Evolutionary conservation across 306 rosid species (phyloP).

Genomic region (Cucurbita pepo): DNA sequence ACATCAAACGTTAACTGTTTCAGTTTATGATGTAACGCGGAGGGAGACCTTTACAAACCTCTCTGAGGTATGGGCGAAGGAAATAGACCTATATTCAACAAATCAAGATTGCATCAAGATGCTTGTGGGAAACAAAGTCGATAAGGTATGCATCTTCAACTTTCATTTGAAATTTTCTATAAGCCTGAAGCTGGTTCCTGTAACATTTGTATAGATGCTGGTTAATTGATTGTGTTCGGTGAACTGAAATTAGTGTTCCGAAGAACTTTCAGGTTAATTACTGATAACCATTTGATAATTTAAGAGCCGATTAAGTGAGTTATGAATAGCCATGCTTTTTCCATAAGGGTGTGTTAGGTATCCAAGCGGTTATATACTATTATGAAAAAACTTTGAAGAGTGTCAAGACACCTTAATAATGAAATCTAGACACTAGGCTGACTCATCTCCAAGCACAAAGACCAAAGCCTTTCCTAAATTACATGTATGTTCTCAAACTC

Average conservation of each 20-base stretch:
- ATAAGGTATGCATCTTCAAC: slow-evolving; percentile 43
- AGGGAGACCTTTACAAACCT: slow-evolving; percentile 87
- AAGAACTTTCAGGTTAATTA: neutral
- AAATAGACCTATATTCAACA: slow-evolving; percentile 84
- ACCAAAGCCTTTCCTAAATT: neutral
- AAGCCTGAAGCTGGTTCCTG: neutral
- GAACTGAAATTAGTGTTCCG: neutral
- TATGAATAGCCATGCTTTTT: neutral
- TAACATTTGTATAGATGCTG: neutral
- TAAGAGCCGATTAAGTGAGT: neutral
- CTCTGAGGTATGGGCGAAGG: slow-evolving; percentile 86
- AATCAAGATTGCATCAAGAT: slow-evolving; percentile 95
- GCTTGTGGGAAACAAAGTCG: slow-evolving; percentile 98
- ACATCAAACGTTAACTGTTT: neutral
- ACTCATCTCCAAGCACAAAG: neutral
- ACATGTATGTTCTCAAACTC: neutral
- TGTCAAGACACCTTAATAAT: neutral
- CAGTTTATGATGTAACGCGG: slow-evolving; percentile 89
- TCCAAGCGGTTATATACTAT: neutral
- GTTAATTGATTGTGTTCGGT: neutral
- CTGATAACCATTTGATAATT: too few relatives aligned
- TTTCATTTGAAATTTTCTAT: neutral
- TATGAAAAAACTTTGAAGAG: neutral
- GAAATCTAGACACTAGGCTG: neutral
- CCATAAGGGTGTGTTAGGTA: neutral